Percentiles rank a stretch among this genome's conserved stretches.
Conservation (phyloP, 108 stramenopile species). For the Halocafeteria seosinensis region DNA sequence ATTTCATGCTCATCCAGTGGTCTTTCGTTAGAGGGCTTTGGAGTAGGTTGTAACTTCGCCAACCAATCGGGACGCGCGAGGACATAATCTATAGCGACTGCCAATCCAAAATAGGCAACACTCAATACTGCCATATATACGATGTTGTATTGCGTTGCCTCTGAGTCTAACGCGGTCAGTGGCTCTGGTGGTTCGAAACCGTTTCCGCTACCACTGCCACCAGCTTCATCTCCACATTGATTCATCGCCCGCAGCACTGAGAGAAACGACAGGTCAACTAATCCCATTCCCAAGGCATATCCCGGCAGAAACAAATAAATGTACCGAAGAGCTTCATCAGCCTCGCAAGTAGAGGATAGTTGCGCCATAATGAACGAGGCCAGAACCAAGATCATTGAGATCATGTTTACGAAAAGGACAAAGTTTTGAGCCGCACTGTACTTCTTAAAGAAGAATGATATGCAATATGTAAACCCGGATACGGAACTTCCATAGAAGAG, state of each 20-base stretch:
- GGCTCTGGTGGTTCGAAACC: neutral
- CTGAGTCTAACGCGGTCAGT: neutral
- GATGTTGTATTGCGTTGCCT: neutral
- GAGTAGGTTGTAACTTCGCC: neutral
- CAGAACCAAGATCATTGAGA: conserved; percentile 6
- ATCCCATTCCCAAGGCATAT: conserved; percentile 4
- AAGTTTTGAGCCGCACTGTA: neutral
- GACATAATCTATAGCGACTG: neutral
- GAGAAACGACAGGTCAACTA: neutral
- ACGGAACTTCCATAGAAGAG: conserved; percentile 15
- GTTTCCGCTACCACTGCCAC: neutral
- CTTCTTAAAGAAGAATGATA: neutral
- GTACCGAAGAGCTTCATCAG: neutral
- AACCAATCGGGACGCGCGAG: neutral
- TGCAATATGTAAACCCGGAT: conserved; percentile 1
- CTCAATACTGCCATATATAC: neutral
- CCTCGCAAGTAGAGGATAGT: neutral
- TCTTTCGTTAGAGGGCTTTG: neutral
- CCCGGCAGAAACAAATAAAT: conserved; percentile 5
- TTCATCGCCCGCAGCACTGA: neutral
- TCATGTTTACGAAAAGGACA: neutral
- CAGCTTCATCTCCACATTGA: too few species aligned
- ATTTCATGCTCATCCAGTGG: neutral
- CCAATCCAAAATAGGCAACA: neutral
- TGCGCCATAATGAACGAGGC: conserved; percentile 1